Evolutionary conservation across 1,284 basidiomycete species (phyloP).

Genomic region (Fomitopsis palustris): DNA sequence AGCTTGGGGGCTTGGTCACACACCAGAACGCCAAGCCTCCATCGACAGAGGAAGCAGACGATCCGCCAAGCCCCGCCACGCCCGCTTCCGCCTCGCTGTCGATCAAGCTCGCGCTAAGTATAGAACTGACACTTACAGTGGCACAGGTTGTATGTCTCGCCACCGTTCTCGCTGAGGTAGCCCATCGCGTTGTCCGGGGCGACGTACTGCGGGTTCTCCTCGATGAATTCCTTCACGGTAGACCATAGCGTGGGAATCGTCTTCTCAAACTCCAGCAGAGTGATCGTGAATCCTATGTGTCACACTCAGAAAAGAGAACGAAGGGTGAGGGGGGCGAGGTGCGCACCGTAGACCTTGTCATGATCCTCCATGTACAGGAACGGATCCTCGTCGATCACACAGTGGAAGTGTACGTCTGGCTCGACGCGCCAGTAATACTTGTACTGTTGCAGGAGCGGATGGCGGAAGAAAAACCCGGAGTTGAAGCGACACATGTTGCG

Average conservation of each 20-base stretch:
- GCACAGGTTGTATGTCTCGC: conserved; percentile 68
- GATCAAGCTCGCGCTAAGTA: neutral
- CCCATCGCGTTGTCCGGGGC: conserved; percentile 63
- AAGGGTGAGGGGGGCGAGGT: neutral
- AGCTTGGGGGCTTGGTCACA: neutral
- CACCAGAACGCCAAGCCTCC: neutral
- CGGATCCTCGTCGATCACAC: conserved; percentile 71
- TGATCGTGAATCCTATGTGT: conserved; percentile 62
- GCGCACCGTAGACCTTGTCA: conserved; percentile 61
- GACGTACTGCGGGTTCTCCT: conserved; percentile 58
- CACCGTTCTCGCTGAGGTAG: conserved; percentile 68
- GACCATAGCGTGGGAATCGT: conserved; percentile 78
- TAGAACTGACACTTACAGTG: conserved; percentile 47
- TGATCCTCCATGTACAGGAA: conserved; percentile 75
- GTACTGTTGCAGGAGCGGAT: conserved; percentile 40
- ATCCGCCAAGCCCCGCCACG: neutral
- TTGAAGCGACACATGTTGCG: conserved; percentile 93
- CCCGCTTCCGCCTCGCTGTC: too few relatives aligned
- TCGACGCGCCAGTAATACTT: conserved; percentile 30
- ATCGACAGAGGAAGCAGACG: too few relatives aligned
- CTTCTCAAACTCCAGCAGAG: conserved; percentile 70
- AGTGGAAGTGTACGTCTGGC: conserved; percentile 72
- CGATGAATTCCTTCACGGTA: conserved; percentile 63
- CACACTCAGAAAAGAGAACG: neutral
- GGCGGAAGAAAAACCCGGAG: conserved; percentile 85